Conservation (phyloP, 768 basidiomycete genomes). For the Cystofilobasidium bisporidii region DNA sequence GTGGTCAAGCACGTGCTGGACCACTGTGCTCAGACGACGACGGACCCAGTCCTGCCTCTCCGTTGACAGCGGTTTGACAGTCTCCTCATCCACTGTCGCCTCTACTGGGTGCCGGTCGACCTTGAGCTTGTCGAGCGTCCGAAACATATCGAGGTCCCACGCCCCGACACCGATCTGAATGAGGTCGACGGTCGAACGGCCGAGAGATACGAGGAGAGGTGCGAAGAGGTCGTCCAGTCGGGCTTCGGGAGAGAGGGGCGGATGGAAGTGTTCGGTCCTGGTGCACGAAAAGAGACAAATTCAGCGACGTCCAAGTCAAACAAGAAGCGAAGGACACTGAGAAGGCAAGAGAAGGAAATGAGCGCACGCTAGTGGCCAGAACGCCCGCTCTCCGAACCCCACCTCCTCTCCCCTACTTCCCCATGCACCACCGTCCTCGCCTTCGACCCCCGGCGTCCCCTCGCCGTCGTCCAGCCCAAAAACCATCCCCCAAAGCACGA, state of each 20-base stretch:
- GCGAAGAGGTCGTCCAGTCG: slow-evolving; percentile 5
- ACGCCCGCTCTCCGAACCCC: background rate
- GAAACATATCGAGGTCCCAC: slow-evolving; percentile 23
- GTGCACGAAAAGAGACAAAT: background rate
- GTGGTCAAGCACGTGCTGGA: too few species aligned
- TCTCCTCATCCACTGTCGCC: background rate
- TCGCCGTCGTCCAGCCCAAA: slow-evolving; percentile 19
- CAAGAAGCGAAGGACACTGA: background rate
- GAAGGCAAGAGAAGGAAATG: background rate
- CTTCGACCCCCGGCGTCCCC: slow-evolving; percentile 10
- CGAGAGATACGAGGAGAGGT: slow-evolving; percentile 14
- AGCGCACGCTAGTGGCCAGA: background rate
- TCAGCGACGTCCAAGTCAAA: too few species aligned
- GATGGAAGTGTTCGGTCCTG: slow-evolving; percentile 25
- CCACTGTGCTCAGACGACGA: too few species aligned
- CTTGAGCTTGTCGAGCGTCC: background rate
- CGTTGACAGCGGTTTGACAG: background rate
- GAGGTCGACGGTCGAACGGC: slow-evolving; percentile 12
- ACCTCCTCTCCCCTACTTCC: background rate
- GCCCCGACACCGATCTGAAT: slow-evolving; percentile 21
- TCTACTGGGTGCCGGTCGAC: background rate
- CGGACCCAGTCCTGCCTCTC: background rate
- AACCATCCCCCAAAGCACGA: slow-evolving; percentile 18
- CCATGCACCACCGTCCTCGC: background rate
- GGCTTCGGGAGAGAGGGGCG: slow-evolving; percentile 16